Percentiles rank a stretch among this genome's conserved stretches.
Evolutionary conservation across 495 filamentous ascomycete genomes (phyloP).

Genomic region (Aspergillus taichungensis): DNA sequence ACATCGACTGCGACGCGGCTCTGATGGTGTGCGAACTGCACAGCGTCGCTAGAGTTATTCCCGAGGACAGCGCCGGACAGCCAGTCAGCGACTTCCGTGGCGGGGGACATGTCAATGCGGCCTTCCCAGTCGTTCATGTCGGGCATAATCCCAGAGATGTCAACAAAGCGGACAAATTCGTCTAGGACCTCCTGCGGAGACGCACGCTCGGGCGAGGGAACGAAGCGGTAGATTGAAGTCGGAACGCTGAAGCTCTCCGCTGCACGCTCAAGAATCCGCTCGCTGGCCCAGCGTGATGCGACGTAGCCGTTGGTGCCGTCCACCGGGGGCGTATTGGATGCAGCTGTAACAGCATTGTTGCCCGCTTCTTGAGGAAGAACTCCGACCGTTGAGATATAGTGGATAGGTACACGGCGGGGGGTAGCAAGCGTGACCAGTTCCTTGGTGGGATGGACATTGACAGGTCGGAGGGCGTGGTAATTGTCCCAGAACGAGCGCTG

Average conservation of each 20-base stretch:
- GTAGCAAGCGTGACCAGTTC: constrained; percentile 19
- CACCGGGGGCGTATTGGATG: background rate
- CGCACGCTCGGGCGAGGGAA: too few relatives aligned
- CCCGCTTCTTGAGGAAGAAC: background rate
- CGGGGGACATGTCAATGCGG: too few relatives aligned
- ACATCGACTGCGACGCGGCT: too few relatives aligned
- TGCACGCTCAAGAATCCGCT: constrained; percentile 28
- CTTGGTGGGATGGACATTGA: constrained; percentile 26
- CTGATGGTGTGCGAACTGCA: too few relatives aligned
- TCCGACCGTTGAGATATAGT: constrained; percentile 16
- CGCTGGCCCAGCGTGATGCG: constrained; percentile 39
- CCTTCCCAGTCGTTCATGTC: too few relatives aligned
- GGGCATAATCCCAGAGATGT: too few relatives aligned
- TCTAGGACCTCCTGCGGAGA: too few relatives aligned
- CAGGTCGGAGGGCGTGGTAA: constrained; percentile 20
- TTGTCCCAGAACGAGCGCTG: constrained; percentile 28
- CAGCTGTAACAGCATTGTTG: background rate
- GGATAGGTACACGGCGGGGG: constrained; percentile 24
- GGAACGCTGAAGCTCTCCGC: constrained; percentile 11
- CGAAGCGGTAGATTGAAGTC: constrained; percentile 10
- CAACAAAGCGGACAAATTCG: too few relatives aligned
- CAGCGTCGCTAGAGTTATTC: too few relatives aligned
- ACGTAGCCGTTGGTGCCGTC: constrained; percentile 34
- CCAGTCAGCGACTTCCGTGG: too few relatives aligned
- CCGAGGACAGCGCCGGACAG: too few relatives aligned